phyloP scores from a whole-genome alignment of 129 eudicot genomes.

The Daucus carota region DNA sequence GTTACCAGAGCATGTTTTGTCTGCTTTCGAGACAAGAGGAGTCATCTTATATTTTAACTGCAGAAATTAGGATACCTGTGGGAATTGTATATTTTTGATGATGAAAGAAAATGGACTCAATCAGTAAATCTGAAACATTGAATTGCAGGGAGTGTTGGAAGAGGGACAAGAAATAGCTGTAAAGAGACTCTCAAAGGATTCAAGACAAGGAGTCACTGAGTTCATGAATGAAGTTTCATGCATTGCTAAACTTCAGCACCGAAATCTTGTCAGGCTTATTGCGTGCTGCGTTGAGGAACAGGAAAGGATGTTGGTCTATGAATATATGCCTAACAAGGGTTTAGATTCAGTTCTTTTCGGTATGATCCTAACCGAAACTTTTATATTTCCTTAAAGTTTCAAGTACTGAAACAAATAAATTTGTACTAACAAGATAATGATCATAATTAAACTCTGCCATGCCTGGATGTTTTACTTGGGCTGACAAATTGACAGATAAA shows the following conservation, averaged over 20 bases:
- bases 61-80: background rate
- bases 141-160: background rate
- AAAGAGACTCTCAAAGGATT: background rate
- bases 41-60: background rate
- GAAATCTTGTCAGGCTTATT: background rate
- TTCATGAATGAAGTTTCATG: slow-evolving; percentile 7
- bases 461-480: background rate
- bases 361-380: background rate
- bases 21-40: background rate
- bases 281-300: background rate
- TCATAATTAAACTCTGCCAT: background rate
- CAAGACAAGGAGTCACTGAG: slow-evolving; percentile 2
- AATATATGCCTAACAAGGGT: slow-evolving; percentile 4
- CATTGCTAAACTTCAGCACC: slow-evolving; percentile 3
- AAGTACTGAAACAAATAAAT: background rate
- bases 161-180: slow-evolving; percentile 8
- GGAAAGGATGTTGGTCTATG: background rate
- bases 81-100: background rate
- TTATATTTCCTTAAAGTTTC: background rate
- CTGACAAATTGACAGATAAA: slow-evolving; percentile 1
- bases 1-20: too few relatives aligned
- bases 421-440: background rate
- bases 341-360: slow-evolving; percentile 3
- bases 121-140: background rate
- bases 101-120: background rate